A percentile compares a stretch with the other conserved stretches of the same genome.
Conservation (phyloP, 768 basidiomycete genomes). For the Macrolepiota albuminosa region DNA sequence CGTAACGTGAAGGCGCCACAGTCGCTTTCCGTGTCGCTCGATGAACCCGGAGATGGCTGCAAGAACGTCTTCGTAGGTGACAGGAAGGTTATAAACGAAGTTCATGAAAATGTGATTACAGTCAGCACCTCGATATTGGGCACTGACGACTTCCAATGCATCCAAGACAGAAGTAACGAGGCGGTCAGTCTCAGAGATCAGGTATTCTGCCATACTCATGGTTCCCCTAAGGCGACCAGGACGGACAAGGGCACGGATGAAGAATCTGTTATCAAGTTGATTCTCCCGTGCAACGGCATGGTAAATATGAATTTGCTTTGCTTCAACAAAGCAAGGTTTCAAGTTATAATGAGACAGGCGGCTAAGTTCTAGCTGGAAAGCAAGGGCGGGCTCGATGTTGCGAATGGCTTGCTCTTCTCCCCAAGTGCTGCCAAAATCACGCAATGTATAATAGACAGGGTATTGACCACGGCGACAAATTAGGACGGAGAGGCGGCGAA, state of each 20-base stretch:
- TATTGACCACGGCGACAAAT: constrained; percentile 91
- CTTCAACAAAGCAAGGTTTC: constrained; percentile 93
- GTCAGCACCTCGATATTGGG: constrained; percentile 87
- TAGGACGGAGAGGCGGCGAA: constrained; percentile 88
- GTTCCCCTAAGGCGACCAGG: constrained; percentile 89
- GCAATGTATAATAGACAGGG: constrained; percentile 91
- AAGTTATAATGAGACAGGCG: constrained; percentile 96
- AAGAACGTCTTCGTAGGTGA: constrained; percentile 94
- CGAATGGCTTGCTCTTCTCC: constrained; percentile 94
- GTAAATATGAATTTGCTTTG: constrained; percentile 97
- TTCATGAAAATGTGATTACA: constrained; percentile 99
- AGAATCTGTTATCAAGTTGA: constrained; percentile 97
- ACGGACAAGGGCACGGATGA: constrained; percentile 92
- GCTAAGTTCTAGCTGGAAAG: constrained; percentile 95
- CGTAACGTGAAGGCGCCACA: constrained; percentile 98
- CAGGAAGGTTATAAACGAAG: constrained; percentile 94
- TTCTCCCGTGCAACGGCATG: constrained; percentile 94
- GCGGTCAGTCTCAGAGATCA: constrained; percentile 97
- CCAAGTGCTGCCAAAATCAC: constrained; percentile 72
- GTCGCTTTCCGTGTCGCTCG: constrained; percentile 94
- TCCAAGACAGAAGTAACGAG: constrained; percentile 92
- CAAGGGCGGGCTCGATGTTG: constrained; percentile 96
- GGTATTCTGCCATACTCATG: constrained; percentile 96
- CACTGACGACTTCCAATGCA: constrained; percentile 89
- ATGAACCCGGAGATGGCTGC: constrained; percentile 99